These are phyloP conservation scores for Ampelomyces quisqualis DNA, from an alignment of 2,329 filamentous ascomycete genomes.

Conservation along the genomic window DNA sequence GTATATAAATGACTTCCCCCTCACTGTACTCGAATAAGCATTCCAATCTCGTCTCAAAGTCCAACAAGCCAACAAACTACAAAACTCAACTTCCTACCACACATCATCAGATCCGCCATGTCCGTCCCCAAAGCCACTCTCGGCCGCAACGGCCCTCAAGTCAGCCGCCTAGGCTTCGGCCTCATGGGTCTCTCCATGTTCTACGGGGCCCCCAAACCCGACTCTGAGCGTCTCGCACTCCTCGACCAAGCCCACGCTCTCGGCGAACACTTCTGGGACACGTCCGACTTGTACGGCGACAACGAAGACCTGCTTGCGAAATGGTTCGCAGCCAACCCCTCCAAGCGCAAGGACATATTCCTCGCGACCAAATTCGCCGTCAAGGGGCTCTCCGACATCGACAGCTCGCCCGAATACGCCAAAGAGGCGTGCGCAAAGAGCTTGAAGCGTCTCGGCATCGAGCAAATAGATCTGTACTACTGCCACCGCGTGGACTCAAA, in stretches of 20 bases:
- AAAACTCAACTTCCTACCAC: neutral
- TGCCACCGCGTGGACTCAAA: slow-evolving; percentile 47
- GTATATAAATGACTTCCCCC: too few species aligned
- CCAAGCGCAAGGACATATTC: slow-evolving; percentile 52
- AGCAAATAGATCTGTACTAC: slow-evolving; percentile 51
- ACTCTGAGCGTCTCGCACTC: slow-evolving; percentile 53
- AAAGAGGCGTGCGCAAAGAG: slow-evolving; percentile 44
- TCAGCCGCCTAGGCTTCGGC: slow-evolving; percentile 56
- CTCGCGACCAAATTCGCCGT: slow-evolving; percentile 41
- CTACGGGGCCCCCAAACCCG: slow-evolving; percentile 52
- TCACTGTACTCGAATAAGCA: too few species aligned
- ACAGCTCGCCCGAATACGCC: slow-evolving; percentile 46
- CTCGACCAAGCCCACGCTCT: slow-evolving; percentile 55
- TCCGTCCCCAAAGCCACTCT: slow-evolving; percentile 50
- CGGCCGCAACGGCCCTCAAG: slow-evolving; percentile 54
- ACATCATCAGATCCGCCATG: slow-evolving; percentile 12
- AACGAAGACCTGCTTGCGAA: slow-evolving; percentile 39
- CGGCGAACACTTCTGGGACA: slow-evolving; percentile 46
- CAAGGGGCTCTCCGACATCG: slow-evolving; percentile 38
- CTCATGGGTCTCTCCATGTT: slow-evolving; percentile 54
- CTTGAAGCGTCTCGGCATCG: slow-evolving; percentile 44
- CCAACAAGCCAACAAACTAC: neutral
- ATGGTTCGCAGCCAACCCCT: slow-evolving; percentile 43
- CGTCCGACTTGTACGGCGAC: slow-evolving; percentile 37
- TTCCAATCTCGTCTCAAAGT: too few species aligned